These are phyloP conservation scores for Phoenix dactylifera DNA, from an alignment of 176 grass and related monocot genomes.

Conservation along the genomic window DNA sequence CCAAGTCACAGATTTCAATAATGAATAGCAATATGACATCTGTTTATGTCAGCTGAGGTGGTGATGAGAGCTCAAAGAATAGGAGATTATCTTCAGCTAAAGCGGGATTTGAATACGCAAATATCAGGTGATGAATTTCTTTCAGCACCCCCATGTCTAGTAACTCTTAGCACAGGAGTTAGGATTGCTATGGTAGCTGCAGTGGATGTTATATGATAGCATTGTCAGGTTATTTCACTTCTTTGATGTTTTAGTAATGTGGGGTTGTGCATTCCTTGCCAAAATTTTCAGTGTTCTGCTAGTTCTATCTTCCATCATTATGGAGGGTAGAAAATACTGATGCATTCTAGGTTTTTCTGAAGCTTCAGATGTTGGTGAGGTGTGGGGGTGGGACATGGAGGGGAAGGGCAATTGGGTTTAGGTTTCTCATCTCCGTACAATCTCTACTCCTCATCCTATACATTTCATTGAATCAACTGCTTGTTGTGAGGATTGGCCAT, in stretches of 20 bases:
- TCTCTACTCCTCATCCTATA: constrained; percentile 82
- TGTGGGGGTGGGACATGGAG: constrained; percentile 99
- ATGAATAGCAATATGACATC: constrained; percentile 38
- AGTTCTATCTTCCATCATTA: too few relatives aligned
- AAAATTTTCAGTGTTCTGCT: too few relatives aligned
- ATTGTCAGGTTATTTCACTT: constrained; percentile 71
- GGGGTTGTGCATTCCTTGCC: too few relatives aligned
- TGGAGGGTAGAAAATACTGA: constrained; percentile 9
- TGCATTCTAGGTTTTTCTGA: constrained; percentile 20
- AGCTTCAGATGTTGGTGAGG: constrained; percentile 84
- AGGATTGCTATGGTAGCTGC: constrained; percentile 69
- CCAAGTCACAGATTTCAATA: constrained; percentile 68
- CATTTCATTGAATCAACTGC: constrained; percentile 69
- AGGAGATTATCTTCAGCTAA: constrained; percentile 75
- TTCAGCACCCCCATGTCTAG: constrained; percentile 75
- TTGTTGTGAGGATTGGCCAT: constrained; percentile 45
- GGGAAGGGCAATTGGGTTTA: constrained; percentile 89
- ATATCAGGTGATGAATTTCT: constrained; percentile 78
- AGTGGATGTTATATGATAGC: constrained; percentile 92
- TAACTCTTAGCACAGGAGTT: constrained; percentile 71
- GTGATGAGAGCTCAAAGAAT: constrained; percentile 73
- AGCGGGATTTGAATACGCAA: constrained; percentile 68
- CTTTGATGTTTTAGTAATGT: too few relatives aligned
- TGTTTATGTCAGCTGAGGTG: constrained; percentile 55
- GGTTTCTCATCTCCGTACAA: constrained; percentile 72